Evolutionary conservation across 257 asterid species (phyloP).

Genomic region (Nemophila menziesii): DNA sequence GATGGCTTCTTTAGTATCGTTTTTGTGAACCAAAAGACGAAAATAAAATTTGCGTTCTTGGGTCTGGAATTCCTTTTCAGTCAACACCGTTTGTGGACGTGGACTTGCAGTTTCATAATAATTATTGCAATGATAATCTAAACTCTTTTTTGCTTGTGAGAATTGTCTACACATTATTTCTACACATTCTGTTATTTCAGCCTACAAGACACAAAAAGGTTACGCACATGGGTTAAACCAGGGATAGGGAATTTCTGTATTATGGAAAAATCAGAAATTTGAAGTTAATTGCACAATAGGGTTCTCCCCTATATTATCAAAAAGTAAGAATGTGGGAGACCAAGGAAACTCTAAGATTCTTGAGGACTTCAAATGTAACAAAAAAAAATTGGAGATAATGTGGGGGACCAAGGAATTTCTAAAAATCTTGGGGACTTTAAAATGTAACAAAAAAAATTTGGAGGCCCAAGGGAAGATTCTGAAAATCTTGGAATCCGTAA

Average conservation of each 20-base stretch:
- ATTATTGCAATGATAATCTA: background rate
- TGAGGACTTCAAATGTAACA: too few relatives aligned
- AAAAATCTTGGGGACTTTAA: too few relatives aligned
- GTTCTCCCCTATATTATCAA: too few relatives aligned
- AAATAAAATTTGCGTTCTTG: constrained; percentile 8
- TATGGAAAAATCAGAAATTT: too few relatives aligned
- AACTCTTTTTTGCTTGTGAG: constrained; percentile 9
- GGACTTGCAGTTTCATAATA: constrained; percentile 42
- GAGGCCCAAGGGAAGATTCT: too few relatives aligned
- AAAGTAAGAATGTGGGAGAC: too few relatives aligned
- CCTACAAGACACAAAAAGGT: constrained; percentile 22
- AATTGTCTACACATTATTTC: constrained; percentile 18
- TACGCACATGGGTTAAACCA: too few relatives aligned
- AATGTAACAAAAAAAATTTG: background rate
- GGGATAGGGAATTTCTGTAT: too few relatives aligned
- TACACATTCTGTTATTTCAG: constrained; percentile 35
- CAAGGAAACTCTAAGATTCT: too few relatives aligned
- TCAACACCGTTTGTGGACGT: constrained; percentile 63
- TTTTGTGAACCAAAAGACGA: constrained; percentile 1
- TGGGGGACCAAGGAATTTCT: background rate
- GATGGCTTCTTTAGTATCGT: constrained; percentile 1
- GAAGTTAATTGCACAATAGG: too few relatives aligned
- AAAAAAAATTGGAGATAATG: background rate
- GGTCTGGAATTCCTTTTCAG: constrained; percentile 13
- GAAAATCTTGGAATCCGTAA: too few relatives aligned